These are phyloP conservation scores for Mycena capillaripes DNA, from an alignment of 768 basidiomycete genomes.

Conservation along the genomic window DNA sequence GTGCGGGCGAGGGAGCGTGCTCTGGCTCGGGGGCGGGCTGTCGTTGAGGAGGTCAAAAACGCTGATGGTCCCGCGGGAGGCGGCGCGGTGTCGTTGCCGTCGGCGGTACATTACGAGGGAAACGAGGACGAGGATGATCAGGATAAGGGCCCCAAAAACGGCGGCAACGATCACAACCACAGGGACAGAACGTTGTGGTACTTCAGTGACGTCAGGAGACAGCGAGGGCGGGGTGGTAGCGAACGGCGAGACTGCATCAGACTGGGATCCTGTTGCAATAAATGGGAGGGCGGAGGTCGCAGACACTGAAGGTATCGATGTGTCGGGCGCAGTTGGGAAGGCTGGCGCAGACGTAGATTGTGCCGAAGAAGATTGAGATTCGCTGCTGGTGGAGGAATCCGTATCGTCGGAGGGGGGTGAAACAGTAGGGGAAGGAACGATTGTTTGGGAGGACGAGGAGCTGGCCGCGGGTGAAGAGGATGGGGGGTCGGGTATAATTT, in stretches of 20 bases:
- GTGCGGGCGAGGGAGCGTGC: neutral
- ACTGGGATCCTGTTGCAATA: neutral
- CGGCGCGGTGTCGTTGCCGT: neutral
- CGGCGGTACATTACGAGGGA: slow-evolving; percentile 11
- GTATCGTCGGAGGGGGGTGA: neutral
- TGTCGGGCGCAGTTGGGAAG: slow-evolving; percentile 2
- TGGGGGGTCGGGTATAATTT: neutral
- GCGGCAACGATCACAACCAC: slow-evolving; percentile 21
- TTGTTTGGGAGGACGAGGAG: neutral
- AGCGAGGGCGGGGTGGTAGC: neutral
- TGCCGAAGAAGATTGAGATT: neutral
- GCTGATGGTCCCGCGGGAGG: slow-evolving; percentile 28
- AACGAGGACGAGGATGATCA: slow-evolving; percentile 16
- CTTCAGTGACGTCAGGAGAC: neutral
- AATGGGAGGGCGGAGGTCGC: neutral
- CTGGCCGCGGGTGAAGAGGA: neutral
- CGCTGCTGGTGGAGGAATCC: no score
- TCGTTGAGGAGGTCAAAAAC: slow-evolving; percentile 27
- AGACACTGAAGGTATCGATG: neutral
- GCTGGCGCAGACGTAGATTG: neutral
- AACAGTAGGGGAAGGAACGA: neutral
- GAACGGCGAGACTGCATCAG: neutral
- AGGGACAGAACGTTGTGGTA: neutral
- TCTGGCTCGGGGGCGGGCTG: neutral
- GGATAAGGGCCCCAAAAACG: slow-evolving; percentile 12